Base-by-base conservation (phyloP, 2,329 filamentous ascomycete genomes). In the Epichloe uncinata region DNA sequence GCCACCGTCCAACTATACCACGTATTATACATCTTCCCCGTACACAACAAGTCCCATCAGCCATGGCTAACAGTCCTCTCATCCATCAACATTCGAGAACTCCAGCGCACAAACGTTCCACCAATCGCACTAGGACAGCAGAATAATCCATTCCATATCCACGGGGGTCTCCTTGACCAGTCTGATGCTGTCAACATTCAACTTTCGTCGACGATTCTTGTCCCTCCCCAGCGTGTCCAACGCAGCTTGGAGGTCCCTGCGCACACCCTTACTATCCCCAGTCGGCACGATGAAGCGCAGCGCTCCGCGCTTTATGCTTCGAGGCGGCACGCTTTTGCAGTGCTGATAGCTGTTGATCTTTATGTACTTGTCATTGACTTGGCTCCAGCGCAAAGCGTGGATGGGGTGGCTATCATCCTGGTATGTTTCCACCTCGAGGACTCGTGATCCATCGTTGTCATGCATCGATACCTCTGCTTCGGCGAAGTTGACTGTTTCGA, bases 301-400 rank as follows among this genome's bases (percentile, higher is more conserved):
- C 4, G 11, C n/a, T 30, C 35, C 5, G 7, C 18, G 38, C 15
- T 20, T 34, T 11, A 15, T 13, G 4, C 26, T 52, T 5, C 42
- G 41, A n/a, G 34, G 45, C 16, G 22, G 3, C 3, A 47, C 37
- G 4, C 18, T 5, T 34, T 52, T 49, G 33, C 26, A n/a, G 22
- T 33, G 30, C 33, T 55, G 54, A 22, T 41, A 41, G 50, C 56
- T 57, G 42, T 30, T 52, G 22, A 58, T 34, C 7, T 47, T 16
- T 15, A 58, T 34, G 44, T 42, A 50, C 2, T 16, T n/a, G 20
- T 45, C 42, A 13, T 52, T 46, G 20, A 37, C 7, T 35, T 56
- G 46, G 6, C 38, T 49, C 51, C 55, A 58, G 22, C 44, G 16
- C 2, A 59, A 34, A 5, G 50, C 38, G 26, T 58, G 56, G 26